Conservation (phyloP, 2,329 filamentous ascomycete species). For the Penicillium olsonii region DNA sequence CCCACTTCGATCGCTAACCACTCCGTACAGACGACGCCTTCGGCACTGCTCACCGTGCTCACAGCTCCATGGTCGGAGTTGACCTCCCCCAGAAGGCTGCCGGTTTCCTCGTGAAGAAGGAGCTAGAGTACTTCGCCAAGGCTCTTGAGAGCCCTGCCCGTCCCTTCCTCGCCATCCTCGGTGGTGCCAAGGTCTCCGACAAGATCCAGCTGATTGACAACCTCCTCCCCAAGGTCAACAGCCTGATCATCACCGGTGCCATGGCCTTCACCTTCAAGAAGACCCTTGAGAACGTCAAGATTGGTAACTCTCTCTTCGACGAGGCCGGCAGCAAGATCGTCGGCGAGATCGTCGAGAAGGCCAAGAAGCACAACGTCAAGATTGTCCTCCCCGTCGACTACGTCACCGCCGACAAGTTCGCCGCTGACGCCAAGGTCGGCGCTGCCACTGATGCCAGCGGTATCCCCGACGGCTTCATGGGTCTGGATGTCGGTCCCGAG, state of each 20-base stretch:
- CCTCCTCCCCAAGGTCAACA: constrained; percentile 96
- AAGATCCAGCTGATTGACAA: constrained; percentile 99
- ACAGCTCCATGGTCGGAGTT: constrained; percentile 98
- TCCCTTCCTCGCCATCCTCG: constrained; percentile 97
- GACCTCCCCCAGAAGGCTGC: constrained; percentile 95
- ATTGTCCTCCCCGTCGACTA: constrained; percentile 94
- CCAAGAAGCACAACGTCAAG: constrained; percentile 94
- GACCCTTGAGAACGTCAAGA: constrained; percentile 86
- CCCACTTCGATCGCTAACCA: background rate
- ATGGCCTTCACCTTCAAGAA: constrained; percentile 99
- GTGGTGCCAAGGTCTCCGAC: constrained; percentile 97
- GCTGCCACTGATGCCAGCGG: constrained; percentile 82
- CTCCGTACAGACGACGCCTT: constrained; percentile 82
- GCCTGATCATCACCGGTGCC: constrained; percentile 90
- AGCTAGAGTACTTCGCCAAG: constrained; percentile 98
- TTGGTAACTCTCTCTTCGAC: constrained; percentile 89
- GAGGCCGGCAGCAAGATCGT: constrained; percentile 93
- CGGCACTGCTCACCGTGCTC: constrained; percentile 94
- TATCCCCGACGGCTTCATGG: constrained; percentile 97
- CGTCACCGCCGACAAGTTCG: constrained; percentile 94
- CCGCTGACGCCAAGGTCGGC: constrained; percentile 76
- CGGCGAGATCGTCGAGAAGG: constrained; percentile 84
- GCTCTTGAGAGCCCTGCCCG: constrained; percentile 90
- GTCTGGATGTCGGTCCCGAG: constrained; percentile 90
- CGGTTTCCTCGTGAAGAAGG: constrained; percentile 99